Conservation (phyloP, 345 rosid species). For the Jatropha curcas region DNA sequence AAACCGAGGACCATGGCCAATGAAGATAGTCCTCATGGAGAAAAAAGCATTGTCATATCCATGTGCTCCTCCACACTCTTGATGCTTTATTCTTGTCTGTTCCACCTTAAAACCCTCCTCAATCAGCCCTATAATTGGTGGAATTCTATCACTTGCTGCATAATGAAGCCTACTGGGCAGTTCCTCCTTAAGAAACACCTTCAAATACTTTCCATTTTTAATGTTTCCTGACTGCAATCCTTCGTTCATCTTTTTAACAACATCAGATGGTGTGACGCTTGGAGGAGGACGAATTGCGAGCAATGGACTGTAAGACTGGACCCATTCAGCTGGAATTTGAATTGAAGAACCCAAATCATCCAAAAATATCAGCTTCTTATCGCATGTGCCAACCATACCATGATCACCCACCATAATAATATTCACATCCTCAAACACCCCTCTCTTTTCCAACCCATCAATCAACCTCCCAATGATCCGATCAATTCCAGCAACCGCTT, state of each 20-base stretch:
- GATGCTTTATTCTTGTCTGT: slow-evolving; percentile 46
- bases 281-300: slow-evolving; percentile 74
- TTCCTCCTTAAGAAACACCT: slow-evolving; percentile 78
- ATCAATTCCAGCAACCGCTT: slow-evolving; percentile 76
- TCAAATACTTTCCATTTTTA: slow-evolving; percentile 69
- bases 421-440: slow-evolving; percentile 78
- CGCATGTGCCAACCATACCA: slow-evolving; percentile 97
- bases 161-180: slow-evolving; percentile 85
- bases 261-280: slow-evolving; percentile 39
- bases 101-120: slow-evolving; percentile 85
- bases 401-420: slow-evolving; percentile 94
- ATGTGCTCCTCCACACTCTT: slow-evolving; percentile 91
- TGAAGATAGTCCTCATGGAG: slow-evolving; percentile 91
- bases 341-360: slow-evolving; percentile 84
- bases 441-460: slow-evolving; percentile 73
- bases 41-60: slow-evolving; percentile 88
- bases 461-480: slow-evolving; percentile 74
- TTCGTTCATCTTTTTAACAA: slow-evolving; percentile 80
- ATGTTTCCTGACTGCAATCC: slow-evolving; percentile 72
- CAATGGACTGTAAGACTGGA: slow-evolving; percentile 68
- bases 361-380: slow-evolving; percentile 63
- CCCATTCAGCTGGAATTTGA: slow-evolving; percentile 64
- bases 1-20: slow-evolving; percentile 90
- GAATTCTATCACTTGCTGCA: slow-evolving; percentile 58
- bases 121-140: slow-evolving; percentile 71